Percentiles rank a stretch among this genome's conserved stretches.
Conservation (phyloP, 2,329 filamentous ascomycete genomes). For the Xylaria sp. region DNA sequence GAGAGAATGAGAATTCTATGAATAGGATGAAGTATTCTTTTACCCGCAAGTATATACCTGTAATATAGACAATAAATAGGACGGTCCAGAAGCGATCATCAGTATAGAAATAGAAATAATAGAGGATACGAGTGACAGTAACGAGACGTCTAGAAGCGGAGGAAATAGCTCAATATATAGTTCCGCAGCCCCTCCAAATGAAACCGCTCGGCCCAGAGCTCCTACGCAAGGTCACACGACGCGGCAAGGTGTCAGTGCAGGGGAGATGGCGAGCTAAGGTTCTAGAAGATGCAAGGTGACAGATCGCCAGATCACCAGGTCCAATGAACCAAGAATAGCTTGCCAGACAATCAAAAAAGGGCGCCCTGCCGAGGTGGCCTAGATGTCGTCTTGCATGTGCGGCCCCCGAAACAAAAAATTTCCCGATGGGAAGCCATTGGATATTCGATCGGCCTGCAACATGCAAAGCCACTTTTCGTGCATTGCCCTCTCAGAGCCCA, state of each 20-base stretch:
- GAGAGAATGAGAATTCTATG: background rate
- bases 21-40: slow-evolving; percentile 4
- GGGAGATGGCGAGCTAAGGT: slow-evolving; percentile 8
- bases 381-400: slow-evolving; percentile 30
- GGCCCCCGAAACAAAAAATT: slow-evolving; percentile 18
- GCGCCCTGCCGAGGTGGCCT: slow-evolving; percentile 20
- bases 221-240: slow-evolving; percentile 3
- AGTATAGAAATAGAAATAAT: slow-evolving; percentile 11
- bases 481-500: slow-evolving; percentile 15
- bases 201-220: slow-evolving; percentile 31
- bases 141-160: slow-evolving; percentile 24
- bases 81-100: slow-evolving; percentile 17
- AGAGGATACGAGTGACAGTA: slow-evolving; percentile 3
- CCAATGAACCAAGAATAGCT: slow-evolving; percentile 26
- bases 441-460: slow-evolving; percentile 19
- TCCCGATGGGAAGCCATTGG: slow-evolving; percentile 26
- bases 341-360: slow-evolving; percentile 3
- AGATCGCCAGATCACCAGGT: slow-evolving; percentile 6
- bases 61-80: background rate
- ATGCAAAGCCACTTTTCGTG: slow-evolving; percentile 32
- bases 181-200: slow-evolving; percentile 18
- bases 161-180: slow-evolving; percentile 29
- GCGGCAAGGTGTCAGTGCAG: slow-evolving; percentile 21
- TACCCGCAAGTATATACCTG: slow-evolving; percentile 6
- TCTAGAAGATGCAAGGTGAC: slow-evolving; percentile 25